phyloP scores from a whole-genome alignment of 495 filamentous ascomycete species.

The Podospora australis region DNA sequence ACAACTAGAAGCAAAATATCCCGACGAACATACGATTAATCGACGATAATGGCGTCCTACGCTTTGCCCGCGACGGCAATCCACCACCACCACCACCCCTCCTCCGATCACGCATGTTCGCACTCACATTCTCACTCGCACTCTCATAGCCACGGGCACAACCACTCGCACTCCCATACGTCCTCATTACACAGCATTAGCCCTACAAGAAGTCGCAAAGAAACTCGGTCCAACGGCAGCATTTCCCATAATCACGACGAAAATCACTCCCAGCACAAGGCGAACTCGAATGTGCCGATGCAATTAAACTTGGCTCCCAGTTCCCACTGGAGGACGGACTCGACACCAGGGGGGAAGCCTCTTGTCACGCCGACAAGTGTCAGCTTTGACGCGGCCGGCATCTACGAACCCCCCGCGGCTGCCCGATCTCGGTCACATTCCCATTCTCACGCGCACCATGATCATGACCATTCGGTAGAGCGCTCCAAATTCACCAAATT shows the following conservation, averaged over 20 bases:
- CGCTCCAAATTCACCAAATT: slow-evolving; percentile 58
- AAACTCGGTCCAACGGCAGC: slow-evolving; percentile 16
- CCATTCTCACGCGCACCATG: slow-evolving; percentile 24
- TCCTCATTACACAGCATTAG: slow-evolving; percentile 18
- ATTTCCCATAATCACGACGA: slow-evolving; percentile 17
- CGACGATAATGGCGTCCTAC: slow-evolving; percentile 44
- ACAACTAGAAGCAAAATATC: background rate
- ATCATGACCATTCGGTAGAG: slow-evolving; percentile 23
- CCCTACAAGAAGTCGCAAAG: slow-evolving; percentile 18
- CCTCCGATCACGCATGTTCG: slow-evolving; percentile 19
- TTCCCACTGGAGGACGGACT: slow-evolving; percentile 25
- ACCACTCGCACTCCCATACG: slow-evolving; percentile 33
- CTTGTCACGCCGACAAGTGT: slow-evolving; percentile 23
- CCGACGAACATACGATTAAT: background rate
- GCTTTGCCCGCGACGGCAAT: slow-evolving; percentile 44
- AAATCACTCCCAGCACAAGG: slow-evolving; percentile 27
- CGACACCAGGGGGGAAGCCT: slow-evolving; percentile 26
- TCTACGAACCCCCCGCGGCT: slow-evolving; percentile 22
- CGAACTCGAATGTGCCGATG: slow-evolving; percentile 28
- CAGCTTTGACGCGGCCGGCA: slow-evolving; percentile 19
- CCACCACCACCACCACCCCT: slow-evolving; percentile 29
- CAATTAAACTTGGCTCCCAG: slow-evolving; percentile 29
- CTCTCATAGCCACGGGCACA: slow-evolving; percentile 36
- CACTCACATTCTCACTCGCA: slow-evolving; percentile 32
- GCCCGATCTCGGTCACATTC: slow-evolving; percentile 10